Evolutionary conservation across 306 rosid genomes (phyloP).

Genomic region (Acacia confusa): DNA sequence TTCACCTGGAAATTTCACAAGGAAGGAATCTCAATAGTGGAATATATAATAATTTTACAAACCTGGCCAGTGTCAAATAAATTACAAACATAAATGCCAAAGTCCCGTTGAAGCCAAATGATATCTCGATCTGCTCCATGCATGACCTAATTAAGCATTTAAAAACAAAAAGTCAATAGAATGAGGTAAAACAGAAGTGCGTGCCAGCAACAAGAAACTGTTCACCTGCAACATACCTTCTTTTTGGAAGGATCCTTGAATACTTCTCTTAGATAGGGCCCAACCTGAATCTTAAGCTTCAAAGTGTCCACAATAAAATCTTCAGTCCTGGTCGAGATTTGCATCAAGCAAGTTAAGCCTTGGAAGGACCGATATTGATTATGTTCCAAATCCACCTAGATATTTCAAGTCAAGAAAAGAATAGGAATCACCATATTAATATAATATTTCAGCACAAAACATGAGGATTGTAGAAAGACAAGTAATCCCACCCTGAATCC

Average conservation of each 20-base stretch:
- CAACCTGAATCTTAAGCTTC: slow-evolving; percentile 77
- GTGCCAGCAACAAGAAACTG: not conserved
- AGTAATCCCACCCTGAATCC: not conserved
- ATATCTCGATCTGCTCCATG: slow-evolving; percentile 97
- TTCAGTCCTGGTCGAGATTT: slow-evolving; percentile 93
- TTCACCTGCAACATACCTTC: slow-evolving; percentile 55
- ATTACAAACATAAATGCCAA: slow-evolving; percentile 94
- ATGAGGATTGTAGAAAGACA: not conserved
- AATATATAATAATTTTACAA: slow-evolving; percentile 29
- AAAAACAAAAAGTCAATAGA: slow-evolving; percentile 28
- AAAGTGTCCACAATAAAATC: slow-evolving; percentile 92
- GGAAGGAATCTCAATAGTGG: slow-evolving; percentile 12
- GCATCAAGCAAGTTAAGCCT: slow-evolving; percentile 99
- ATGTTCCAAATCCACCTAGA: slow-evolving; percentile 97
- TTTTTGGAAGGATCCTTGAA: slow-evolving; percentile 92
- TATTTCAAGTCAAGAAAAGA: slow-evolving; percentile 30
- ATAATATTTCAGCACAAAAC: not conserved
- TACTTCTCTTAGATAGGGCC: slow-evolving; percentile 84
- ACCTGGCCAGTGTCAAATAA: slow-evolving; percentile 99
- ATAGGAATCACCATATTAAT: not conserved
- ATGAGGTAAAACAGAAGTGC: not conserved
- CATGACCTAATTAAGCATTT: slow-evolving; percentile 68
- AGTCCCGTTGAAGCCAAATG: slow-evolving; percentile 93
- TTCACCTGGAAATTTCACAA: not conserved
- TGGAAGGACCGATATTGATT: slow-evolving; percentile 97